phyloP scores from a whole-genome alignment of 1,139 yeast genomes.

The Pichia terricola region DNA sequence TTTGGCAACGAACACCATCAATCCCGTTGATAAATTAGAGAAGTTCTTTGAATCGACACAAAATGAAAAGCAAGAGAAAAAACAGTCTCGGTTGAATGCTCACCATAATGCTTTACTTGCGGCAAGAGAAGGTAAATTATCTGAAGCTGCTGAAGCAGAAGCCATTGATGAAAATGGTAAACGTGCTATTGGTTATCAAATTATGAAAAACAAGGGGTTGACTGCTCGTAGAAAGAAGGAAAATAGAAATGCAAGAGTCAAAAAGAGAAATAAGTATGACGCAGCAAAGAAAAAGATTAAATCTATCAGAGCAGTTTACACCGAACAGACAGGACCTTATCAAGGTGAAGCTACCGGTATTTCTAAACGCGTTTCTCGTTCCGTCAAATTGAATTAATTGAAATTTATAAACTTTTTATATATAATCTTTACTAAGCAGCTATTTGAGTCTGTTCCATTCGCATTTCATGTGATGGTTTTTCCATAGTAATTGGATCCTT shows the following conservation, averaged over 20 bases:
- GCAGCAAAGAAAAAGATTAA: constrained; percentile 89
- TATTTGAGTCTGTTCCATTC: too few relatives aligned
- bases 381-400: constrained; percentile 56
- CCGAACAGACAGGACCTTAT: constrained; percentile 73
- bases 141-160: constrained; percentile 49
- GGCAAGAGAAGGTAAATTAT: constrained; percentile 75
- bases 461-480: too few relatives aligned
- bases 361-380: constrained; percentile 80
- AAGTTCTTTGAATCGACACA: constrained; percentile 46
- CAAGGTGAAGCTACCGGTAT: constrained; percentile 97
- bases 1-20: neutral
- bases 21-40: constrained; percentile 23
- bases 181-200: constrained; percentile 91
- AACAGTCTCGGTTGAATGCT: constrained; percentile 47
- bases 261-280: constrained; percentile 96
- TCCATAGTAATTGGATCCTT: neutral
- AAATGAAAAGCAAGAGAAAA: constrained; percentile 37
- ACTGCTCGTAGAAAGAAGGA: constrained; percentile 91
- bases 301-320: constrained; percentile 81
- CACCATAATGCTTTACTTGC: constrained; percentile 71
- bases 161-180: constrained; percentile 68
- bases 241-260: constrained; percentile 90
- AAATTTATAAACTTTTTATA: neutral
- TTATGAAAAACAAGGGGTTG: constrained; percentile 88
- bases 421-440: constrained; percentile 3